Evolutionary conservation across 257 asterid genomes (phyloP).

Genomic region (Solanum sejunctum): DNA sequence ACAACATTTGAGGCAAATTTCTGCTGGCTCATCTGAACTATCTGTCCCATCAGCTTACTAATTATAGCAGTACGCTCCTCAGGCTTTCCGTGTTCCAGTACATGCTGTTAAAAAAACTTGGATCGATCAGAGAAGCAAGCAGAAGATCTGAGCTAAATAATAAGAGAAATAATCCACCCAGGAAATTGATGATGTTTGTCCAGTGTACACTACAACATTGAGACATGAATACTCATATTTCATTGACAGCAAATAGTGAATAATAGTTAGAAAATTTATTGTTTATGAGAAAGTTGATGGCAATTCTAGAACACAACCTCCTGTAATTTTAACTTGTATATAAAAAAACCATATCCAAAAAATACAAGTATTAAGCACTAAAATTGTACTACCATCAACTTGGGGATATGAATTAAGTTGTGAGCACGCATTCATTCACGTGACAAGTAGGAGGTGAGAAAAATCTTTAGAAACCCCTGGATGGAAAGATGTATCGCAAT

Average conservation of each 20-base stretch:
- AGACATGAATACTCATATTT: neutral
- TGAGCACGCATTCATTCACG: neutral
- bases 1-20: slow-evolving; percentile 85
- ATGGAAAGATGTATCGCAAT: neutral
- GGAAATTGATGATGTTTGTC: neutral
- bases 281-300: neutral
- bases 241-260: neutral
- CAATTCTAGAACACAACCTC: neutral
- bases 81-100: slow-evolving; percentile 76
- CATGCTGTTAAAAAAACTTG: slow-evolving; percentile 37
- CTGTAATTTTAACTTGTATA: neutral
- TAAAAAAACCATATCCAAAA: neutral
- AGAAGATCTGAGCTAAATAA: neutral
- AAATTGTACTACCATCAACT: neutral
- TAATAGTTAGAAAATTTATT: neutral
- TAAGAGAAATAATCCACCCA: neutral
- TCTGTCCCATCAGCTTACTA: slow-evolving; percentile 48
- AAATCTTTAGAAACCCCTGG: neutral
- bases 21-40: slow-evolving; percentile 82
- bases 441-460: neutral
- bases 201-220: neutral
- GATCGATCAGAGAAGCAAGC: neutral
- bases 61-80: slow-evolving; percentile 51
- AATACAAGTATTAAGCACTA: neutral
- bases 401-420: neutral